Base-by-base conservation (phyloP, 257 asterid species). In the Thymus mandschuricus region DNA sequence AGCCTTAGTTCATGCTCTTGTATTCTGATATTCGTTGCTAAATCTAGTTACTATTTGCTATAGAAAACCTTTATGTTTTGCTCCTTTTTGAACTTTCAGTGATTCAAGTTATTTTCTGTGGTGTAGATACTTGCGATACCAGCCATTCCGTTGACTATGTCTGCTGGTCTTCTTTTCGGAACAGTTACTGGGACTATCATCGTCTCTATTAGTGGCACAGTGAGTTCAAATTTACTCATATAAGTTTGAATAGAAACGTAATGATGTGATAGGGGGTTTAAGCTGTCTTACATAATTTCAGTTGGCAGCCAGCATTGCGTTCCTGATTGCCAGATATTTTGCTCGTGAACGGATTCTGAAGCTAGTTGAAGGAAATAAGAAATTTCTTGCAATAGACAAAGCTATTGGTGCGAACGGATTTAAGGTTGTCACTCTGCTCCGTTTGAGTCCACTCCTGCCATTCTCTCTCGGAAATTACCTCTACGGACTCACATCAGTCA, bases 371-470 rank as follows among this genome's bases (percentile, higher is more conserved):
- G 99, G 96, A 70, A 94, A 94, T 78, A 89, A 89, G 82, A 89
- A 91, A 68, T 91, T 94, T 79, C 95, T 89, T 49, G 99, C 99
- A 6, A 94, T 94, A 38, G 99, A 94, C 83, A 94, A 88, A 81
- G 99, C 98, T 52, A 89, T 94, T 70, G 99, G 99, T 66, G 99
- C 87, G 80, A 94, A 94, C 72, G 90, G 98, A 76, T 94, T 94
- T 84, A 81, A 80, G 85, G 91, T 94, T 75, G 98, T 91, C 45
- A 94, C 96, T 66, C 99, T 94, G 73, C 99, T 94, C 74, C 99
- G 99, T 35, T 78, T 94, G 88, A 94, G 99, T 85, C 99, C 99
- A 5, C 81, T 94, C 90, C 92, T 94, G 64, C 99, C 99, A 0
- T 91, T 94, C 86, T 91, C 99, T 69, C 89, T 94, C 30, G 99